Percentiles rank a stretch among this genome's conserved stretches.
These are phyloP conservation scores for Aschersonia sp. DNA, from an alignment of 2,329 filamentous ascomycete genomes.

Conservation along the genomic window DNA sequence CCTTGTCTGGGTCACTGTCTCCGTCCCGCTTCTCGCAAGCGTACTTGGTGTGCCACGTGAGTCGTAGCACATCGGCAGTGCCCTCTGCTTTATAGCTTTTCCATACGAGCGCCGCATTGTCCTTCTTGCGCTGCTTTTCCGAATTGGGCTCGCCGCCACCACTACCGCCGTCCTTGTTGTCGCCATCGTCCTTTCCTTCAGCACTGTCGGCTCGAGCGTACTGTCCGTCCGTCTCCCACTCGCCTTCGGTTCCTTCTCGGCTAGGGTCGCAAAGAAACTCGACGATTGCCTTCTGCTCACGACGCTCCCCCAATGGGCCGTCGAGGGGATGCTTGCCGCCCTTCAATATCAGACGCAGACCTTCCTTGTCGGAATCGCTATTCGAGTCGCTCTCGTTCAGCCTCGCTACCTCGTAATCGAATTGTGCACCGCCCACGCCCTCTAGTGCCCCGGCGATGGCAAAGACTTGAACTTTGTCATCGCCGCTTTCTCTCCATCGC, in stretches of 20 bases:
- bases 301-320: conserved; percentile 32
- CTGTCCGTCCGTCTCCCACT: conserved; percentile 36
- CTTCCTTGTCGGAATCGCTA: conserved; percentile 53
- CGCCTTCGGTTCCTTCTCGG: conserved; percentile 59
- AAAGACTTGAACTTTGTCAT: conserved; percentile 40
- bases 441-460: conserved; percentile 62
- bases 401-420: conserved; percentile 52
- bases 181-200: conserved; percentile 13
- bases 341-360: conserved; percentile 53
- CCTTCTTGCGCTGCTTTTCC: conserved; percentile 35
- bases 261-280: conserved; percentile 72
- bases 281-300: conserved; percentile 60
- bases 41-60: conserved; percentile 80
- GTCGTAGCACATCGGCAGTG: conserved; percentile 46
- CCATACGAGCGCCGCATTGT: conserved; percentile 56
- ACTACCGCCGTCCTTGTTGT: conserved; percentile 19
- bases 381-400: conserved; percentile 51
- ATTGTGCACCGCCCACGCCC: conserved; percentile 36
- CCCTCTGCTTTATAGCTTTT: conserved; percentile 52
- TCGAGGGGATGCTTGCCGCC: conserved; percentile 41
- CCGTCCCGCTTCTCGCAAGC: conserved; percentile 52
- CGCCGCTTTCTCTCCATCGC: conserved; percentile 35
- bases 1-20: conserved; percentile 25
- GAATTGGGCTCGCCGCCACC: conserved; percentile 24
- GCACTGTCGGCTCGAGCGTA: conserved; percentile 4